Evolutionary conservation across 2,329 filamentous ascomycete genomes (phyloP).

Genomic region (Ophiostoma sp.): DNA sequence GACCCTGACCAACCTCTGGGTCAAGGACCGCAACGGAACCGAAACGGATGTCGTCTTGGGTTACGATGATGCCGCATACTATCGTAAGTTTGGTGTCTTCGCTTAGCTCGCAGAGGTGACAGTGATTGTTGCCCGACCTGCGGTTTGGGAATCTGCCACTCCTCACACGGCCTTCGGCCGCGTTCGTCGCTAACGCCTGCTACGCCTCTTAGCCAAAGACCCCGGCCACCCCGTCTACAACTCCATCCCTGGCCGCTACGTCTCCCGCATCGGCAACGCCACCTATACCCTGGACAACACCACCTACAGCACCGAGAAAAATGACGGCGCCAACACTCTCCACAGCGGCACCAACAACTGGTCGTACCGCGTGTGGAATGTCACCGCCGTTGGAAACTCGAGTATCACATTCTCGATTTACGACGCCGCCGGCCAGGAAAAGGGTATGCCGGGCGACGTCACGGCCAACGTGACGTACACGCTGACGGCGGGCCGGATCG

Average conservation of each 20-base stretch:
- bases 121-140: too few relatives aligned
- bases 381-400: slow-evolving; percentile 53
- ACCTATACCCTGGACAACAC: slow-evolving; percentile 55
- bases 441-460: slow-evolving; percentile 63
- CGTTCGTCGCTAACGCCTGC: neutral
- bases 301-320: slow-evolving; percentile 55
- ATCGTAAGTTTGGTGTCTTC: slow-evolving; percentile 41
- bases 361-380: slow-evolving; percentile 64
- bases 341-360: slow-evolving; percentile 62
- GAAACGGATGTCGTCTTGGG: slow-evolving; percentile 65
- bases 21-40: slow-evolving; percentile 61
- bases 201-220: slow-evolving; percentile 40
- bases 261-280: slow-evolving; percentile 63
- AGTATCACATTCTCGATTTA: slow-evolving; percentile 67
- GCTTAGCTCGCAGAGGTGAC: too few relatives aligned
- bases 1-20: slow-evolving; percentile 61
- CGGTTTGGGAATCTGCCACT: neutral
- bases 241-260: slow-evolving; percentile 63
- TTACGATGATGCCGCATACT: slow-evolving; percentile 61
- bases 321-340: slow-evolving; percentile 57
- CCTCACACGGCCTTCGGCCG: neutral
- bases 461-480: slow-evolving; percentile 63
- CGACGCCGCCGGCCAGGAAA: slow-evolving; percentile 57
- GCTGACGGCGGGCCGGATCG: slow-evolving; percentile 56
- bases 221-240: slow-evolving; percentile 61